Conservation (phyloP, 306 rosid genomes). For the Quercus glauca region DNA sequence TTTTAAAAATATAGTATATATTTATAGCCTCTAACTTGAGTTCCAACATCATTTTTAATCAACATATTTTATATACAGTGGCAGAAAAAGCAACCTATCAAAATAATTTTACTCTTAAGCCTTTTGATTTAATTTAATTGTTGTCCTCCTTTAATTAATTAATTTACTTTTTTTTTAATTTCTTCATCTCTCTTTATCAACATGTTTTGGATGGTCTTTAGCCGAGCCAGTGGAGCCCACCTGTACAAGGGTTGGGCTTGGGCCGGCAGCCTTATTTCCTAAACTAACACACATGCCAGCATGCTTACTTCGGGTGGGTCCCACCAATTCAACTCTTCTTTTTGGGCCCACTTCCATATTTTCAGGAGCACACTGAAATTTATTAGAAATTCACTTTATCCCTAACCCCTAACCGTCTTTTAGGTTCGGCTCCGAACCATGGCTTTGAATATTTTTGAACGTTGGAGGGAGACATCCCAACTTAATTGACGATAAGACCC, state of each 20-base stretch:
- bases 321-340: constrained; percentile 7
- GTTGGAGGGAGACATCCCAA: constrained; percentile 38
- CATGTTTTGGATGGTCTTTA: constrained; percentile 6
- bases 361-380: constrained; percentile 2
- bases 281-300: constrained; percentile 41
- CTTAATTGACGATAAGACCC: constrained; percentile 11
- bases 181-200: neutral
- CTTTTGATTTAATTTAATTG: neutral
- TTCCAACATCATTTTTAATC: too few species aligned
- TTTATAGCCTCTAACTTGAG: too few species aligned
- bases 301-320: constrained; percentile 15
- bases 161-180: neutral
- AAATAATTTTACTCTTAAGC: neutral
- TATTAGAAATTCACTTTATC: constrained; percentile 1
- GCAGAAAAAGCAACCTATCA: too few species aligned
- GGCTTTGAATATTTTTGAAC: constrained; percentile 29
- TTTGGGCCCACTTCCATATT: neutral
- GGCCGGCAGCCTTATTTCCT: constrained; percentile 43
- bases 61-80: too few species aligned
- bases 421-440: constrained; percentile 44
- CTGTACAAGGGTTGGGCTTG: constrained; percentile 20
- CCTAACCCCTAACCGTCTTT: constrained; percentile 25
- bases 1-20: too few species aligned
- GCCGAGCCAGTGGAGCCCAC: constrained; percentile 31
- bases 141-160: neutral